Conservation (phyloP, 108 stramenopile genomes). For the Licmophora abbreviata region DNA sequence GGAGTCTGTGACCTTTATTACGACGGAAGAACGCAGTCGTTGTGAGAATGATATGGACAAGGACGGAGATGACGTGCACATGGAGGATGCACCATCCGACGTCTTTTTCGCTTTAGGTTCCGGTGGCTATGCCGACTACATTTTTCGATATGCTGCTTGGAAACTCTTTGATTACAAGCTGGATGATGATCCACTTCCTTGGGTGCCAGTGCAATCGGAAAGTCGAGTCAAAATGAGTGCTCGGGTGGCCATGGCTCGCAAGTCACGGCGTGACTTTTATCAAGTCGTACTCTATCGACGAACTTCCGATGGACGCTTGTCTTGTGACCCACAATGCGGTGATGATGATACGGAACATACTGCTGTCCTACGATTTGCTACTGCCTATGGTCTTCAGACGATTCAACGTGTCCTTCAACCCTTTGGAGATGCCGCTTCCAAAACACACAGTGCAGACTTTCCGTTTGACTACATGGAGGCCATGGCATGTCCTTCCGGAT, state of each 20-base stretch:
- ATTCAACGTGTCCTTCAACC: conserved; percentile 81
- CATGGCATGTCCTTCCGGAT: conserved; percentile 98
- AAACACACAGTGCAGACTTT: conserved; percentile 1
- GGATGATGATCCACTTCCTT: conserved; percentile 29
- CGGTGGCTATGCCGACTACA: conserved; percentile 74
- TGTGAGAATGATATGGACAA: no score
- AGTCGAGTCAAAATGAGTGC: conserved; percentile 16
- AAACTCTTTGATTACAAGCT: conserved; percentile 45
- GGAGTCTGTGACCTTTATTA: conserved; percentile 4
- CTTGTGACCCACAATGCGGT: conserved; percentile 6
- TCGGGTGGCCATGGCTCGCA: conserved; percentile 26
- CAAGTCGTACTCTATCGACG: conserved; percentile 48
- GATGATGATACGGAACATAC: conserved; percentile 3
- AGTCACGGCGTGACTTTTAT: conserved; percentile 45
- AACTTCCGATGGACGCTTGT: conserved; percentile 36
- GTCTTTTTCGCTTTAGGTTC: conserved; percentile 33
- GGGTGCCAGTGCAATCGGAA: conserved; percentile 28
- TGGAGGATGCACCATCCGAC: conserved; percentile 1
- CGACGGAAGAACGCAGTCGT: no score
- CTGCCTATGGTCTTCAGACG: conserved; percentile 95
- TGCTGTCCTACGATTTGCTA: conserved; percentile 80
- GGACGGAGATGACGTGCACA: background rate
- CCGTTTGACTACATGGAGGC: conserved; percentile 87
- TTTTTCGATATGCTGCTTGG: conserved; percentile 60
- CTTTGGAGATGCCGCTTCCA: conserved; percentile 13